phyloP scores from a whole-genome alignment of 148 eudicot species.

The Camellia lanceoleosa region DNA sequence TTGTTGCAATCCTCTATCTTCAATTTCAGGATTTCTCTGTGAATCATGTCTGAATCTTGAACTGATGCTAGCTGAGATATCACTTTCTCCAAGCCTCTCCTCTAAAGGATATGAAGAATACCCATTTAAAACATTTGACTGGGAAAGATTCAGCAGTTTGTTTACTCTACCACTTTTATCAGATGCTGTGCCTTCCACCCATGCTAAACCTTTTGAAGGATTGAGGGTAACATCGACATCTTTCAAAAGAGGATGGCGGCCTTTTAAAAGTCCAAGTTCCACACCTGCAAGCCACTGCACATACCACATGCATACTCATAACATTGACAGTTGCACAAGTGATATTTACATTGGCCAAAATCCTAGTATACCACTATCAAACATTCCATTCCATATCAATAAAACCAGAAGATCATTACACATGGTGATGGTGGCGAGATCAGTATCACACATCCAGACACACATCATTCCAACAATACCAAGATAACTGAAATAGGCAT shows the following conservation, averaged over 20 bases:
- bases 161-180: conserved; percentile 27
- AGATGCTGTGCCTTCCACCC: conserved; percentile 41
- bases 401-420: not conserved
- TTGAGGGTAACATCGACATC: conserved; percentile 77
- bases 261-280: conserved; percentile 91
- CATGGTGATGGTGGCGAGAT: not conserved
- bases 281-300: conserved; percentile 96
- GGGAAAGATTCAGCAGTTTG: conserved; percentile 28
- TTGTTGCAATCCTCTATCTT: conserved; percentile 25
- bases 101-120: conserved; percentile 25
- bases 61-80: conserved; percentile 19
- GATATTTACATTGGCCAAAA: not conserved
- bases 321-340: conserved; percentile 14
- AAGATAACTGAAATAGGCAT: not conserved
- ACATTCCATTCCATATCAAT: not conserved
- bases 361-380: not conserved
- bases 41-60: conserved; percentile 26
- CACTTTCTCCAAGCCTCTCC: conserved; percentile 28
- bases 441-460: not conserved
- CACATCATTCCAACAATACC: not conserved
- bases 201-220: conserved; percentile 62
- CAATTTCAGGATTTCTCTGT: conserved; percentile 19
- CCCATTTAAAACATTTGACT: conserved; percentile 29
- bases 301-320: conserved; percentile 12
- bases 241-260: conserved; percentile 89